Evolutionary conservation across 148 eudicot species (phyloP).

Genomic region (Limonium bicolor): DNA sequence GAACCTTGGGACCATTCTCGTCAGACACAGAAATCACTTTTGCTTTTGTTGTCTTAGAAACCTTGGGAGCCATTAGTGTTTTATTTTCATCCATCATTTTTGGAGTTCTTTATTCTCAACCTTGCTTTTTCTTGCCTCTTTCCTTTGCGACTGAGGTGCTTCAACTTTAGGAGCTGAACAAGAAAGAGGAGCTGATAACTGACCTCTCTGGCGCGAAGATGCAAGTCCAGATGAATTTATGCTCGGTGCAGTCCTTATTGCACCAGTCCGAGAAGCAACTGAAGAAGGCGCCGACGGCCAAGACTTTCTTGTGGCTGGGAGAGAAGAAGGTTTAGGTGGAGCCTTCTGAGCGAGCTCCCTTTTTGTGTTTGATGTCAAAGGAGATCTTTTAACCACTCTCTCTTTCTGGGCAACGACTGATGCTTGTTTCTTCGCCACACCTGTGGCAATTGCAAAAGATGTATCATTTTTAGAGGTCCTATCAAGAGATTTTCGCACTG

Average conservation of each 20-base stretch:
- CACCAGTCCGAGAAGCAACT: conserved; percentile 32
- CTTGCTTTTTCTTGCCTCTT: conserved; percentile 34
- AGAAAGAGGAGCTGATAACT: conserved; percentile 31
- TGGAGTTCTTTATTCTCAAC: conserved; percentile 22
- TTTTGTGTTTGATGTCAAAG: conserved; percentile 28
- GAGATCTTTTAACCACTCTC: conserved; percentile 21
- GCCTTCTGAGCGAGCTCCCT: conserved; percentile 48
- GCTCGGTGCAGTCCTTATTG: conserved; percentile 41
- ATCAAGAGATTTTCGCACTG: conserved; percentile 42
- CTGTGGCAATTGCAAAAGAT: conserved; percentile 20
- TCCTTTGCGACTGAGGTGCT: conserved; percentile 25
- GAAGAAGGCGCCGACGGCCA: conserved; percentile 81
- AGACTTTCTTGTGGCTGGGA: conserved; percentile 68
- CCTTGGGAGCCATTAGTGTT: conserved; percentile 23
- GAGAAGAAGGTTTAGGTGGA: conserved; percentile 34
- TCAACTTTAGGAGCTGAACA: conserved; percentile 44
- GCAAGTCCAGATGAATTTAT: conserved; percentile 31
- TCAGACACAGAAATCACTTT: conserved; percentile 19
- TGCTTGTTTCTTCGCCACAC: conserved; percentile 19
- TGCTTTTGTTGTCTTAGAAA: conserved; percentile 28
- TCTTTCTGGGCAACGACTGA: conserved; percentile 17
- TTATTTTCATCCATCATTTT: conserved; percentile 32
- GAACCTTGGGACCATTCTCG: conserved; percentile 24
- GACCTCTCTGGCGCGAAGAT: conserved; percentile 43
- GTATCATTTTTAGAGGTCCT: conserved; percentile 47